Conservation (phyloP, 1,284 basidiomycete genomes). For the Ceratobasidium sp. region DNA sequence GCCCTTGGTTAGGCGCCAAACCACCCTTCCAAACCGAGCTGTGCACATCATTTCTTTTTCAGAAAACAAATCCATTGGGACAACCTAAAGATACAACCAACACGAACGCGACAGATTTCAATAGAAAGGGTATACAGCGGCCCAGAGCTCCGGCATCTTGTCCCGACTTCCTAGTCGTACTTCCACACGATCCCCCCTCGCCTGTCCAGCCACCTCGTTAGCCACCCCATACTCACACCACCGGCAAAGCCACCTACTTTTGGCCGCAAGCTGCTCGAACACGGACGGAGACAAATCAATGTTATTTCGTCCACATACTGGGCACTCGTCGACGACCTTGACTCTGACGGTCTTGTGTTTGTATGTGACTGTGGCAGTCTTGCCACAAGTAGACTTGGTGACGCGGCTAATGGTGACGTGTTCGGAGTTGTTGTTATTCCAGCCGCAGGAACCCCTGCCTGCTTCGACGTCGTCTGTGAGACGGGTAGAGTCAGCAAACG, state of each 20-base stretch:
- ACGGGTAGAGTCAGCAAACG: neutral
- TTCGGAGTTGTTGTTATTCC: constrained; percentile 6
- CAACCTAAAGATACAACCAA: neutral
- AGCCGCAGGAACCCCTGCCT: neutral
- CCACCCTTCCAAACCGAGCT: too few relatives aligned
- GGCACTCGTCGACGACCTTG: constrained; percentile 14
- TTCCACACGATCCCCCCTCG: constrained; percentile 1
- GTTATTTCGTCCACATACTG: constrained; percentile 11
- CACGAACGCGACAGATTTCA: neutral
- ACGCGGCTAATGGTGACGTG: constrained; percentile 1
- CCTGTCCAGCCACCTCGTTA: neutral
- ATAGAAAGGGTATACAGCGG: neutral
- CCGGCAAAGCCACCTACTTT: neutral
- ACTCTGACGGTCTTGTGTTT: neutral
- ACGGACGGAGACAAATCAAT: constrained; percentile 14
- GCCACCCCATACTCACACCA: neutral
- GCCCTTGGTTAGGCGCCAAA: too few relatives aligned
- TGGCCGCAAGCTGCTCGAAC: neutral
- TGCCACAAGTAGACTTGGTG: neutral
- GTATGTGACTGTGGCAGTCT: constrained; percentile 5
- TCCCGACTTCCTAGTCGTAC: neutral
- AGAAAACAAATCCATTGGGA: neutral
- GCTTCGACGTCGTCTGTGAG: neutral
- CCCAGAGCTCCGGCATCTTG: neutral
- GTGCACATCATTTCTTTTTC: too few relatives aligned